Base-by-base conservation (phyloP, 257 asterid genomes). In the Jacaranda mimosifolia region DNA sequence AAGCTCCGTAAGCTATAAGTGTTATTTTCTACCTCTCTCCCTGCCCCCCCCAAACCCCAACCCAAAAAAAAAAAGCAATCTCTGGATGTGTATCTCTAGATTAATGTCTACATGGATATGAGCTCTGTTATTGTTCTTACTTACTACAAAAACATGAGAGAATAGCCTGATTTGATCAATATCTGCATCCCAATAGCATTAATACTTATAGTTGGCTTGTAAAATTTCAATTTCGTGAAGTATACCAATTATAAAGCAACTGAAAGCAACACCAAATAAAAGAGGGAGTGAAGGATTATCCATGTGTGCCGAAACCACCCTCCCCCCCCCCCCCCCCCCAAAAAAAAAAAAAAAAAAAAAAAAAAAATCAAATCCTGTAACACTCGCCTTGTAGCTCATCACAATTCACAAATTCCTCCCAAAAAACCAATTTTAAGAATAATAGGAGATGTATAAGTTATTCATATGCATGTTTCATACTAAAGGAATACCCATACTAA, bases 71-170 rank as follows among this genome's bases (percentile, higher is more conserved):
- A n/a, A n/a, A n/a, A n/a, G n/a, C n/a, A n/a, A 26, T 26, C 32
- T 26, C 32, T 2, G 8, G 4, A 9, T 5, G 46, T 39, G 46
- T 14, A 8, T 35, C 15, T 69, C 39, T 71, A 8, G 32, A 56
- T n/a, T 57, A 58, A 59, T 9, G 69, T 58, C 3, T 5, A 11
- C 19, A 4, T 6, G 43, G 35, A 15, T 73, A 26, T 35, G 26
- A 46, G 6, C 49, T 45, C 14, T 45, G 26, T 39, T 49, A 55
- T 36, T 7, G 48, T 13, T 66, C 42, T 66, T 21, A 56, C 13
- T 19, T 56, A 39, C 65, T 77, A 35, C 59, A 77, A n/a, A 59
- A 73, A 48, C 52, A 51, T 21, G 32, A 51, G 59, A 70, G 12
- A 52, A 39, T 21, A 38, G 65, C 26, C 58, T 36, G 6, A 62